phyloP scores from a whole-genome alignment of 768 basidiomycete species.

The Sutorius australiensis region DNA sequence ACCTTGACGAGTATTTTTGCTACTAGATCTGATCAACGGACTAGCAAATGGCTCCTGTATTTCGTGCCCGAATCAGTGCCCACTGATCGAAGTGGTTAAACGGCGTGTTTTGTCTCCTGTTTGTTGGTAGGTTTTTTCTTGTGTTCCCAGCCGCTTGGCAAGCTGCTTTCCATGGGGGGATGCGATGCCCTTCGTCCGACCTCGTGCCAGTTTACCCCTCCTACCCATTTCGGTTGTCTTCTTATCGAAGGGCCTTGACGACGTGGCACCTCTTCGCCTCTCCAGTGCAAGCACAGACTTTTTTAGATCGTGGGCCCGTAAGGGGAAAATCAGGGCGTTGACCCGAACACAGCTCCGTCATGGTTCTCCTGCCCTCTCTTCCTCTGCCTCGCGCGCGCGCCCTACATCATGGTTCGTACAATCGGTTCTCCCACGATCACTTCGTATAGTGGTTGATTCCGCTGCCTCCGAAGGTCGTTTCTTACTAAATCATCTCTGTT shows the following conservation, averaged over 20 bases:
- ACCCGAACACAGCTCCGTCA: conserved; percentile 22
- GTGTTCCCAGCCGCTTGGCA: conserved; percentile 20
- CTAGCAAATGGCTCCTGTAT: conserved; percentile 2
- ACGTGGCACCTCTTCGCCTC: conserved; percentile 24
- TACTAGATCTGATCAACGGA: neutral
- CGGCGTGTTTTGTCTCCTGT: conserved; percentile 11
- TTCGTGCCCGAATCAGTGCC: conserved; percentile 12
- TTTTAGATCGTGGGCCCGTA: conserved; percentile 18
- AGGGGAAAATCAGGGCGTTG: conserved; percentile 29
- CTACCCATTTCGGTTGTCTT: conserved; percentile 25
- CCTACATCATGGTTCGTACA: conserved; percentile 10
- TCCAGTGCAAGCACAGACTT: conserved; percentile 13
- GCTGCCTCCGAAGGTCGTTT: conserved; percentile 28
- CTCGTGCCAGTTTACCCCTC: conserved; percentile 30
- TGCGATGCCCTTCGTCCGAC: conserved; percentile 19
- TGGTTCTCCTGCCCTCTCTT: conserved; percentile 1
- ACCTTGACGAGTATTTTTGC: conserved; percentile 5
- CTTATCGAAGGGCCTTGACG: conserved; percentile 25
- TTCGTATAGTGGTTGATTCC: conserved; percentile 26
- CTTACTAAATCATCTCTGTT: conserved; percentile 29
- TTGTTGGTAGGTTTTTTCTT: conserved; percentile 13
- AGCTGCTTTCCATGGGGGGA: conserved; percentile 26
- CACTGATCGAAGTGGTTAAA: conserved; percentile 10
- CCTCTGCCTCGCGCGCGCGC: neutral
- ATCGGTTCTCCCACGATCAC: conserved; percentile 33